A percentile compares a stretch with the other conserved stretches of the same genome.
Conservation (phyloP, 331 rosid genomes). For the Saraca asoca region DNA sequence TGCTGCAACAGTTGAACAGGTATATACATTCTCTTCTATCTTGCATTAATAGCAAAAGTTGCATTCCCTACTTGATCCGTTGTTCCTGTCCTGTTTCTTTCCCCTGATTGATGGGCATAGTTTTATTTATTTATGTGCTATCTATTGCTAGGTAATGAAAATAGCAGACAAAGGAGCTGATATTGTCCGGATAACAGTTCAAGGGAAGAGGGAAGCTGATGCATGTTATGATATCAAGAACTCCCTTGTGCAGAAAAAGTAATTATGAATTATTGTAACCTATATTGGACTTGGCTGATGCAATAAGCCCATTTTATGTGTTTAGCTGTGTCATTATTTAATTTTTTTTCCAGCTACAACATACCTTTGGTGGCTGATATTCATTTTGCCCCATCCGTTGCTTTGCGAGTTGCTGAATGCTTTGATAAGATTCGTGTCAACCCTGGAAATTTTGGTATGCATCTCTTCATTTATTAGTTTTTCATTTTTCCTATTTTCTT, state of each 20-base stretch:
- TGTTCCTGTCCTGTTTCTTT: background rate
- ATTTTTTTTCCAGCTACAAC: slow-evolving; percentile 70
- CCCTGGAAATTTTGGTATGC: slow-evolving; percentile 96
- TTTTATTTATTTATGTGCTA: slow-evolving; percentile 32
- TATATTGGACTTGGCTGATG: slow-evolving; percentile 19
- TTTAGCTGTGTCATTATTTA: slow-evolving; percentile 28
- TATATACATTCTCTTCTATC: slow-evolving; percentile 34
- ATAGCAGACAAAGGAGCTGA: slow-evolving; percentile 95
- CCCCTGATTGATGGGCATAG: background rate
- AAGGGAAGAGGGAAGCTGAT: slow-evolving; percentile 98
- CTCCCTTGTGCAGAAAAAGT: slow-evolving; percentile 95
- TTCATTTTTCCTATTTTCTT: background rate
- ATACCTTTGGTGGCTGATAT: slow-evolving; percentile 98
- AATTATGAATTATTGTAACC: slow-evolving; percentile 37
- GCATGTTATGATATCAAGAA: slow-evolving; percentile 95
- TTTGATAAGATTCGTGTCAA: slow-evolving; percentile 99
- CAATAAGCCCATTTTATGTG: slow-evolving; percentile 3
- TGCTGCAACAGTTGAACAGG: slow-evolving; percentile 94
- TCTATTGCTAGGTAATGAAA: slow-evolving; percentile 75
- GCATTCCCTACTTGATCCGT: background rate
- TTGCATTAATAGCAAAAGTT: slow-evolving; percentile 12
- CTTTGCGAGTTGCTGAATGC: slow-evolving; percentile 96
- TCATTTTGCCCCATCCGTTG: slow-evolving; percentile 97
- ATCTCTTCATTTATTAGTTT: slow-evolving; percentile 13
- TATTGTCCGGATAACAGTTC: slow-evolving; percentile 91